phyloP scores from a whole-genome alignment of 371 early-diverging fungal genomes.

The Blyttiomyces sp. region DNA sequence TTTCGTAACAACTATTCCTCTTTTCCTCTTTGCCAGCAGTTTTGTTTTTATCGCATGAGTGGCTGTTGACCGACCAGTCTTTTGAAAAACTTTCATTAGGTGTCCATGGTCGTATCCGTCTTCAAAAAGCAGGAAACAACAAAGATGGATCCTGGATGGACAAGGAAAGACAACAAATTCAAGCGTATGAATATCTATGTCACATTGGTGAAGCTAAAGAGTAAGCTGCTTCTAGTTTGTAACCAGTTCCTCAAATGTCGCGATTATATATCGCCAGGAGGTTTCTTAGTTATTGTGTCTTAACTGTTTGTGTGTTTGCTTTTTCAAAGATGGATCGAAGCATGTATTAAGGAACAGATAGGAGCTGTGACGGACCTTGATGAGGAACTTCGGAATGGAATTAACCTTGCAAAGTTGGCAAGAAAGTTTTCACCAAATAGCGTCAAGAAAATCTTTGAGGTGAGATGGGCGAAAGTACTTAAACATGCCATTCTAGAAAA shows the following conservation, averaged over 20 bases:
- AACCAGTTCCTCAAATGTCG: too few species aligned
- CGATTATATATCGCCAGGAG: neutral
- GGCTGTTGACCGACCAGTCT: too few species aligned
- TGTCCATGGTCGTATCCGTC: slow-evolving; percentile 21
- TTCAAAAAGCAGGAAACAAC: slow-evolving; percentile 19
- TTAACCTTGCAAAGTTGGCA: slow-evolving; percentile 90
- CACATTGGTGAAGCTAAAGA: slow-evolving; percentile 99
- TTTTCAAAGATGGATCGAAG: slow-evolving; percentile 86
- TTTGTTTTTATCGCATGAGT: too few species aligned
- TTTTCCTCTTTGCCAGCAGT: too few species aligned
- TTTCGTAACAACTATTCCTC: too few species aligned
- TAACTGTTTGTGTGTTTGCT: neutral
- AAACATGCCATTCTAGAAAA: too few species aligned
- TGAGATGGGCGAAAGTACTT: slow-evolving; percentile 13
- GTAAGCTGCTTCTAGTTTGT: too few species aligned
- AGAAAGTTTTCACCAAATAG: slow-evolving; percentile 77
- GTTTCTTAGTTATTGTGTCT: too few species aligned
- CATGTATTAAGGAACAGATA: slow-evolving; percentile 80
- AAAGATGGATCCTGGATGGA: slow-evolving; percentile 84
- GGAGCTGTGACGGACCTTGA: slow-evolving; percentile 76
- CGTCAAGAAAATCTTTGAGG: slow-evolving; percentile 87
- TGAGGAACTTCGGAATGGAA: slow-evolving; percentile 92
- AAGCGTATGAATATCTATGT: slow-evolving; percentile 98
- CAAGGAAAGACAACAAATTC: slow-evolving; percentile 82
- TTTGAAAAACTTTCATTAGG: too few species aligned